These are phyloP conservation scores for Ophiostoma australiae DNA, from an alignment of 2,329 filamentous ascomycete species.

Conservation along the genomic window DNA sequence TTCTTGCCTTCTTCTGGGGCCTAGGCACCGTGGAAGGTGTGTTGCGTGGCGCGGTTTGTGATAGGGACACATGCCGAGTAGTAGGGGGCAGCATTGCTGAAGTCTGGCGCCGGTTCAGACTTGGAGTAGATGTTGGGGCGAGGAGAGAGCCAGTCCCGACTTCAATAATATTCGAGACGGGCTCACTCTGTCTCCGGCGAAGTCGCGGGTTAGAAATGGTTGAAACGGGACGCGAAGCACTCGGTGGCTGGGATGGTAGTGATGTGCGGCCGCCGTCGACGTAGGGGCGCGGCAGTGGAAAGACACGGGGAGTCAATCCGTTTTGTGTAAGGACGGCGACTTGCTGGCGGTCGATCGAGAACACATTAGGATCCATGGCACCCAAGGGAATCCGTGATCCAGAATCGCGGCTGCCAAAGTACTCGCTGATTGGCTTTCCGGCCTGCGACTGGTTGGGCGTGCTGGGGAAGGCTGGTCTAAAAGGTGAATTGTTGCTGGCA, in stretches of 20 bases:
- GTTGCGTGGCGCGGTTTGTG: neutral
- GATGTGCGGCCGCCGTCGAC: conserved; percentile 37
- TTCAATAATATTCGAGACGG: conserved; percentile 43
- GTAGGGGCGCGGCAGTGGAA: conserved; percentile 56
- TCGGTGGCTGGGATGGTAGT: conserved; percentile 23
- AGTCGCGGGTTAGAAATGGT: conserved; percentile 31
- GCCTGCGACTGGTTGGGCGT: conserved; percentile 25
- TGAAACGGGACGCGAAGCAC: neutral
- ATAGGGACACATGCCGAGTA: conserved; percentile 12
- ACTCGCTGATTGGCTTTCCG: conserved; percentile 50
- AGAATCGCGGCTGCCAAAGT: conserved; percentile 47
- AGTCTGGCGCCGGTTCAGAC: conserved; percentile 18
- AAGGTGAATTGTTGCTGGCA: conserved; percentile 28
- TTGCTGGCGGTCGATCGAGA: conserved; percentile 47
- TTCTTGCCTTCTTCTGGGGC: conserved; percentile 54
- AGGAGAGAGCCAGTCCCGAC: conserved; percentile 7
- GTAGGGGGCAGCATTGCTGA: conserved; percentile 17
- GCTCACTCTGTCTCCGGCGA: conserved; percentile 50
- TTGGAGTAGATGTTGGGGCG: neutral
- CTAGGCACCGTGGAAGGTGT: conserved; percentile 28
- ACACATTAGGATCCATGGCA: conserved; percentile 61
- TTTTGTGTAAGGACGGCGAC: conserved; percentile 47
- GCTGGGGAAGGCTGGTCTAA: neutral
- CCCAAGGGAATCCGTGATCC: conserved; percentile 49
- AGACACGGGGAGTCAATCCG: conserved; percentile 51